Conservation (phyloP, 108 stramenopile genomes). For the Chaetoceros tenuissimus region DNA sequence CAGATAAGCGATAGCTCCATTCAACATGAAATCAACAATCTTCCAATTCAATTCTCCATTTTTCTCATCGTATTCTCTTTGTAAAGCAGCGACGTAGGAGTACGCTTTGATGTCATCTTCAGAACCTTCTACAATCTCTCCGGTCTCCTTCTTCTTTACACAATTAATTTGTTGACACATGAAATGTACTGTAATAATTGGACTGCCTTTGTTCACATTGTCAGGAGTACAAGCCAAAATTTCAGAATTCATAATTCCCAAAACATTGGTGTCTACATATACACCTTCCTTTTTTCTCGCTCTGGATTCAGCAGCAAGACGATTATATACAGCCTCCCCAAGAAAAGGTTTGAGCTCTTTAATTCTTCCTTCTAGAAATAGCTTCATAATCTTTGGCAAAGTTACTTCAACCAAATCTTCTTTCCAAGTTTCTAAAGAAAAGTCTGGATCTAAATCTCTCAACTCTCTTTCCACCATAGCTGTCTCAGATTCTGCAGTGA, state of each 20-base stretch:
- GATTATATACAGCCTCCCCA: conserved; percentile 82
- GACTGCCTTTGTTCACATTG: conserved; percentile 80
- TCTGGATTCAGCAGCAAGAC: conserved; percentile 81
- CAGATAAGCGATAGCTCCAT: conserved; percentile 45
- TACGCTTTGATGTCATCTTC: conserved; percentile 90
- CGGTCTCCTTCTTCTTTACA: conserved; percentile 84
- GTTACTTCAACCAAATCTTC: conserved; percentile 83
- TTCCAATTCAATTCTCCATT: conserved; percentile 88
- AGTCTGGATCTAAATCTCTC: conserved; percentile 89
- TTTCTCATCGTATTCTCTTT: conserved; percentile 92
- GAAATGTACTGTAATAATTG: conserved; percentile 88
- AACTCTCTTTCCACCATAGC: conserved; percentile 88
- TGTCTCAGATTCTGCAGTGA: conserved; percentile 93
- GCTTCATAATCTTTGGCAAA: conserved; percentile 83
- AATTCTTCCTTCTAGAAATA: conserved; percentile 81
- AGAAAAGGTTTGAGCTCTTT: conserved; percentile 83
- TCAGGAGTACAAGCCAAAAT: conserved; percentile 78
- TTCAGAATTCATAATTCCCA: conserved; percentile 93
- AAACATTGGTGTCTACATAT: conserved; percentile 86
- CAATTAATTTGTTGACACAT: conserved; percentile 99
- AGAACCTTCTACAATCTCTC: conserved; percentile 85
- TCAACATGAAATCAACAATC: conserved; percentile 79
- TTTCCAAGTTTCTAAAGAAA: conserved; percentile 87
- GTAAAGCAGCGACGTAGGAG: conserved; percentile 93
- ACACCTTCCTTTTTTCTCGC: conserved; percentile 86